Evolutionary conservation across 345 rosid genomes (phyloP).

Genomic region (Acer yangbiense): DNA sequence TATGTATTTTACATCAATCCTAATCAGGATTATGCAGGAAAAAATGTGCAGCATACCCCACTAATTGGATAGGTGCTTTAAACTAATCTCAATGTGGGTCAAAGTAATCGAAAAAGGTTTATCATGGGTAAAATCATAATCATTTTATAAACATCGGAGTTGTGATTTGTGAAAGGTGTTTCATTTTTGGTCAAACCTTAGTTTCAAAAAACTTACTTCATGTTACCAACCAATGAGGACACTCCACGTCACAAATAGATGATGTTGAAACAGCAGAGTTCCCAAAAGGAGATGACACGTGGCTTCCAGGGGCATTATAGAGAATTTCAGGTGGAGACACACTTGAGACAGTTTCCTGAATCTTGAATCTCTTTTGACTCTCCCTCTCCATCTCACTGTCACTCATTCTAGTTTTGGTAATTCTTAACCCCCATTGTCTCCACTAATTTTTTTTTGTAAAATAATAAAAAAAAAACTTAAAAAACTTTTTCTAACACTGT

Average conservation of each 20-base stretch:
- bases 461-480: no score
- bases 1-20: no score
- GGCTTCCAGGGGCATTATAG: constrained; percentile 2
- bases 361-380: constrained; percentile 11
- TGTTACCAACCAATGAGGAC: not conserved
- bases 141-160: not conserved
- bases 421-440: not conserved
- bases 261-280: not conserved
- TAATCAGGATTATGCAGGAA: no score
- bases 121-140: not conserved
- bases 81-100: not conserved
- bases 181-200: not conserved
- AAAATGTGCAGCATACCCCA: no score
- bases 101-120: not conserved
- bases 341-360: not conserved
- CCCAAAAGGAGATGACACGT: not conserved
- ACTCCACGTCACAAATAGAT: not conserved
- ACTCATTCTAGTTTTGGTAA: constrained; percentile 12
- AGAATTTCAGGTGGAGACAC: not conserved
- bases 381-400: not conserved
- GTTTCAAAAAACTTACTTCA: not conserved
- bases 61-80: no score
- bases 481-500: no score
- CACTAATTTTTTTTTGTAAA: not conserved
- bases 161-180: not conserved